phyloP scores from a whole-genome alignment of 2,329 filamentous ascomycete species.

The Ophiostoma sp. region DNA sequence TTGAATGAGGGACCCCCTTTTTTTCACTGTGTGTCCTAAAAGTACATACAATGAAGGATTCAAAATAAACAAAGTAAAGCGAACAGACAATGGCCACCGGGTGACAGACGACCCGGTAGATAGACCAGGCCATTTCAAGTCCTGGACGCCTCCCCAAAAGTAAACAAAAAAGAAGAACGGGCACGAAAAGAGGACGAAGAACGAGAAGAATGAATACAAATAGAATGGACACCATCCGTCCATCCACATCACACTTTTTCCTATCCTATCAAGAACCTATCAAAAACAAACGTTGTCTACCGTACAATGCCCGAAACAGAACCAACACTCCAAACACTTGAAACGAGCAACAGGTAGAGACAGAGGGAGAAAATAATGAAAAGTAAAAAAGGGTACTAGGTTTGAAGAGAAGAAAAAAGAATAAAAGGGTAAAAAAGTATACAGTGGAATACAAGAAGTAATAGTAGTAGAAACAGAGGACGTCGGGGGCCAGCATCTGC shows the following conservation, averaged over 20 bases:
- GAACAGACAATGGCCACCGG: not conserved
- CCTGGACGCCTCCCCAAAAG: not conserved
- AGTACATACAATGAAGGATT: not conserved
- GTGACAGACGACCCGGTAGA: not conserved
- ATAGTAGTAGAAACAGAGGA: constrained; percentile 17
- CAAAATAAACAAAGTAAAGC: constrained; percentile 7
- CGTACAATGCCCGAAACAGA: not conserved
- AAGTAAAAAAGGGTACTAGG: not conserved
- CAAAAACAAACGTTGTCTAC: not conserved
- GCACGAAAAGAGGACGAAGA: not conserved
- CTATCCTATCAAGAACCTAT: constrained; percentile 2
- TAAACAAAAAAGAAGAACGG: not conserved
- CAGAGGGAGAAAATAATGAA: not conserved
- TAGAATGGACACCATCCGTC: not conserved
- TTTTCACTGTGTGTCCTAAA: not conserved
- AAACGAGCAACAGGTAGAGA: not conserved
- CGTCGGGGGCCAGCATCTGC: not conserved
- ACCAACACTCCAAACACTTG: not conserved
- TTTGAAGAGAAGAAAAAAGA: not conserved
- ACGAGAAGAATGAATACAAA: not conserved
- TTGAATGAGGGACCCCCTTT: too few species aligned
- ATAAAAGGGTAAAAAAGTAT: not conserved
- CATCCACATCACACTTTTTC: not conserved
- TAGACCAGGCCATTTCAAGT: not conserved
- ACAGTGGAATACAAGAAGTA: constrained; percentile 21